These are phyloP conservation scores for Erysiphe pulchra DNA, from an alignment of 2,329 filamentous ascomycete genomes.

Conservation along the genomic window DNA sequence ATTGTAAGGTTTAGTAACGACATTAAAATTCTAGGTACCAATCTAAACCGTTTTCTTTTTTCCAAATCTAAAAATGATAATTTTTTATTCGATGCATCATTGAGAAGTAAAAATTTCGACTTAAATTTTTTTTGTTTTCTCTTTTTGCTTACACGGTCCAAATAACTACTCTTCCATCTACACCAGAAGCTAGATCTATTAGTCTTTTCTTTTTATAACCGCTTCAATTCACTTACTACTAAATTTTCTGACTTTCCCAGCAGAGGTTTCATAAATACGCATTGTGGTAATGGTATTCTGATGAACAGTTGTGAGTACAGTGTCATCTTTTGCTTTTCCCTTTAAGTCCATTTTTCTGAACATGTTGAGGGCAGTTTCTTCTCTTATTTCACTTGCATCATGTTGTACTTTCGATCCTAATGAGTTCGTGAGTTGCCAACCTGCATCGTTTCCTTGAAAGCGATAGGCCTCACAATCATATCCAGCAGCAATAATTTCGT, in stretches of 20 bases:
- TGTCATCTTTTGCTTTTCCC: conserved; percentile 77
- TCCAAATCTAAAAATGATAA: too few species aligned
- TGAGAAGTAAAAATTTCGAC: too few species aligned
- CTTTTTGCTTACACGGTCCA: conserved; percentile 31
- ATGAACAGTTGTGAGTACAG: conserved; percentile 80
- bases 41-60: too few species aligned
- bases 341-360: conserved; percentile 97
- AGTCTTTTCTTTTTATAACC: conserved; percentile 9
- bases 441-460: conserved; percentile 49
- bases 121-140: too few species aligned
- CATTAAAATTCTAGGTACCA: too few species aligned
- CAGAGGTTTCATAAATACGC: conserved; percentile 43
- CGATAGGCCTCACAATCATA: conserved; percentile 80
- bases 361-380: conserved; percentile 93
- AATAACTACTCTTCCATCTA: conserved; percentile 60
- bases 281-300: conserved; percentile 88
- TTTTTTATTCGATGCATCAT: too few species aligned
- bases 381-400: conserved; percentile 29
- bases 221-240: conserved; percentile 40
- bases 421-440: conserved; percentile 66
- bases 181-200: conserved; percentile 38
- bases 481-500: conserved; percentile 83
- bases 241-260: conserved; percentile 46
- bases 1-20: too few species aligned
- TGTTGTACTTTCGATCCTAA: conserved; percentile 40